Conservation (phyloP, 805 yeast genomes). For the Peterozyma xylosa region DNA sequence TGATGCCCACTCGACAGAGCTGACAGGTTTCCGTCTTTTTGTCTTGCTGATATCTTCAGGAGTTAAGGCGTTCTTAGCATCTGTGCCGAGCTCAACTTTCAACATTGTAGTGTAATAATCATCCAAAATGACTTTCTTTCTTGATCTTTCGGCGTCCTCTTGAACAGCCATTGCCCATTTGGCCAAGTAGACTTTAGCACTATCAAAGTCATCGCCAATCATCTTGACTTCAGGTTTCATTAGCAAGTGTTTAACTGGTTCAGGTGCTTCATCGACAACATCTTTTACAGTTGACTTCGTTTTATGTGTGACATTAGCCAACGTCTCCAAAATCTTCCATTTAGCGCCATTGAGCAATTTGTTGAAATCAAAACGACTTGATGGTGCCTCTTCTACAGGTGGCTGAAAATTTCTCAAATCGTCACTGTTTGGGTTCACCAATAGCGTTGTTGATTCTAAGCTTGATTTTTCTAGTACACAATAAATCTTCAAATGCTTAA, state of each 20-base stretch:
- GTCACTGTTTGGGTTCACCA: conserved; percentile 70
- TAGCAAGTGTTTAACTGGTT: conserved; percentile 48
- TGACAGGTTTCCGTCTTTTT: conserved; percentile 62
- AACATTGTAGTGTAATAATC: conserved; percentile 50
- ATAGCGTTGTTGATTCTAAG: conserved; percentile 61
- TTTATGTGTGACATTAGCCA: conserved; percentile 68
- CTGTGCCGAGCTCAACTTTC: conserved; percentile 53
- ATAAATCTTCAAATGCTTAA: conserved; percentile 42
- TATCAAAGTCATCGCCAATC: conserved; percentile 85
- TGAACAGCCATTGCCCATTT: conserved; percentile 96
- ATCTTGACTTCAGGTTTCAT: conserved; percentile 73
- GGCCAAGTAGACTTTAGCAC: conserved; percentile 86
- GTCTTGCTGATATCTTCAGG: conserved; percentile 53
- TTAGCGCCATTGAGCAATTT: conserved; percentile 59
- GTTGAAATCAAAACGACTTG: conserved; percentile 24
- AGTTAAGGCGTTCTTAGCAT: conserved; percentile 37
- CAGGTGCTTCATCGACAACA: conserved; percentile 51
- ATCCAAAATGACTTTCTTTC: conserved; percentile 45
- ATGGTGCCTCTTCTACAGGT: conserved; percentile 27
- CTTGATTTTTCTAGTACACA: conserved; percentile 63
- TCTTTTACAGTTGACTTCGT: conserved; percentile 61
- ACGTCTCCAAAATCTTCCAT: conserved; percentile 80
- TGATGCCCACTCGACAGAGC: conserved; percentile 71
- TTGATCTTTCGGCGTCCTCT: conserved; percentile 72
- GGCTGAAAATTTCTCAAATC: conserved; percentile 58